Evolutionary conservation across 495 filamentous ascomycete genomes (phyloP).

Genomic region (Penicillium robsamsonii): DNA sequence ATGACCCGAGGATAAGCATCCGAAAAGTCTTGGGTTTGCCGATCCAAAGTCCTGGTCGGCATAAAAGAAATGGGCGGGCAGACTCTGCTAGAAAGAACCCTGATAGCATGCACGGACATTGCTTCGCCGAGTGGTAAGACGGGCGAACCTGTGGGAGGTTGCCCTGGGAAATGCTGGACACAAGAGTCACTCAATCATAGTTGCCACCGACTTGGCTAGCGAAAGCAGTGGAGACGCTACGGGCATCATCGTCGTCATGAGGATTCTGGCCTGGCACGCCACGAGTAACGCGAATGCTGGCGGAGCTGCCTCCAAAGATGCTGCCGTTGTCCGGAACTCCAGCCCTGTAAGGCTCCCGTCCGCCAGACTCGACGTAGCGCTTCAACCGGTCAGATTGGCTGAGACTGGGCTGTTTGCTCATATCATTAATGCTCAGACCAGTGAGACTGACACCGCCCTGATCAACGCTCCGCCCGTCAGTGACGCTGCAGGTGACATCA

Average conservation of each 20-base stretch:
- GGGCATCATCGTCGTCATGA: conserved; percentile 81
- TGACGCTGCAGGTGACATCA: conserved; percentile 67
- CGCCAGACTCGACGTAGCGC: conserved; percentile 82
- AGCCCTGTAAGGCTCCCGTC: conserved; percentile 49
- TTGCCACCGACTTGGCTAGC: conserved; percentile 89
- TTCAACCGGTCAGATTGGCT: conserved; percentile 83
- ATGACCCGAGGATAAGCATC: conserved; percentile 14
- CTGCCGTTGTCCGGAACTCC: conserved; percentile 58
- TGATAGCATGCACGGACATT: conserved; percentile 24
- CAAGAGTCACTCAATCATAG: conserved; percentile 72
- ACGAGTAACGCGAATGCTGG: conserved; percentile 54
- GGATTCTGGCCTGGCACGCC: conserved; percentile 46
- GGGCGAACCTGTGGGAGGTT: conserved; percentile 22
- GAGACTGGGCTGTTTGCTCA: conserved; percentile 72
- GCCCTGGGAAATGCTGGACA: conserved; percentile 15
- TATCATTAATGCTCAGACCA: conserved; percentile 74
- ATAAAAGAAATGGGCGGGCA: conserved; percentile 25
- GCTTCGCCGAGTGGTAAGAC: conserved; percentile 16
- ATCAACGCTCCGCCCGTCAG: conserved; percentile 71
- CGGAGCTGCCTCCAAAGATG: conserved; percentile 73
- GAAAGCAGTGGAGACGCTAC: conserved; percentile 93
- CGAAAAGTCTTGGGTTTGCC: conserved; percentile 11
- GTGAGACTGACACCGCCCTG: conserved; percentile 83
- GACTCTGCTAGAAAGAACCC: conserved; percentile 25
- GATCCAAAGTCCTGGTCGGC: conserved; percentile 22